These are phyloP conservation scores for Dryas integrifolia DNA, from an alignment of 331 rosid species.

Conservation along the genomic window DNA sequence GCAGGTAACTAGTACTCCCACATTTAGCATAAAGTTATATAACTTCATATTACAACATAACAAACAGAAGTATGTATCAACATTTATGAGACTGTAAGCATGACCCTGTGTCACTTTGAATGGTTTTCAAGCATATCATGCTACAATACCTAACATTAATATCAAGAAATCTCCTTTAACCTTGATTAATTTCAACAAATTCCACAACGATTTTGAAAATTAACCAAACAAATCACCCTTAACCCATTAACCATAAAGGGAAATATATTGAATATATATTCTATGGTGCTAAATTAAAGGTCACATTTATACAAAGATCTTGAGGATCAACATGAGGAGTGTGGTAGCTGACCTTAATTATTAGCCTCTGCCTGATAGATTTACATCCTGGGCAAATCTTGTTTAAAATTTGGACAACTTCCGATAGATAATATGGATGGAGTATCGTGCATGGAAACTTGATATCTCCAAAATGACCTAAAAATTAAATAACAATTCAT, in stretches of 20 bases:
- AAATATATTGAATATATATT: slow-evolving; percentile 2
- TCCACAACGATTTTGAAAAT: neutral
- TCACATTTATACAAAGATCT: neutral
- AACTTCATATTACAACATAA: neutral
- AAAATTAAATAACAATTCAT: slow-evolving; percentile 27
- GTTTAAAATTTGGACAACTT: slow-evolving; percentile 75
- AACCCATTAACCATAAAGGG: neutral
- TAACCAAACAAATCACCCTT: neutral
- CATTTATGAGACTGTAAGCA: neutral
- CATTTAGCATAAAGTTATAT: neutral
- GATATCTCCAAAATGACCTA: slow-evolving; percentile 91
- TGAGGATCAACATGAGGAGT: slow-evolving; percentile 28
- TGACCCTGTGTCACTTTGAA: neutral
- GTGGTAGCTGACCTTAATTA: slow-evolving; percentile 69
- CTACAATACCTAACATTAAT: no score
- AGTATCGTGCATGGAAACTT: slow-evolving; percentile 60
- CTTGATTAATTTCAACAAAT: neutral
- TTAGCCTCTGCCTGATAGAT: slow-evolving; percentile 45
- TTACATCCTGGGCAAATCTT: slow-evolving; percentile 84
- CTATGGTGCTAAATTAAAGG: slow-evolving; percentile 3
- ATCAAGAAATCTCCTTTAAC: neutral
- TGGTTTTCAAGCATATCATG: neutral
- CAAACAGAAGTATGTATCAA: no score
- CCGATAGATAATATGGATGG: slow-evolving; percentile 77
- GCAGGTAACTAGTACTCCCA: slow-evolving; percentile 11